Base-by-base conservation (phyloP, 441 rosid species). In the Manihot esculenta region DNA sequence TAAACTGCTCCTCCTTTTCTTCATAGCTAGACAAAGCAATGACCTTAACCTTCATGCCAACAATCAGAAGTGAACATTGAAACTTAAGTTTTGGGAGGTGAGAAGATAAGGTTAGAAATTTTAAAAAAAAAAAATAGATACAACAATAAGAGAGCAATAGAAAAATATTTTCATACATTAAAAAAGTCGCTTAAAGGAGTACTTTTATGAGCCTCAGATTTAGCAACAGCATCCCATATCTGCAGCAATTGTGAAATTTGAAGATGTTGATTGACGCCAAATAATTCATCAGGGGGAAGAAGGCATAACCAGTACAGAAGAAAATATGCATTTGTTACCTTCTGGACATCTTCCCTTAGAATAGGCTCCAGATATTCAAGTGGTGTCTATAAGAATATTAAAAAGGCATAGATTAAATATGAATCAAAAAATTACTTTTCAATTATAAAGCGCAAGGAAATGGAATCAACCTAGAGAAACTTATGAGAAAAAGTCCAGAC, bases 221-320 rank as follows among this genome's bases (percentile, higher is more conserved):
- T 92, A 63, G 85, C 82, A 83, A 92, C 88, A 57, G 72, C 59
- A 80, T 85, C 88, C 98, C 99, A 94, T 86, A 94, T 94, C 98
- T 92, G 87, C 86, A 84, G 38, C 30, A 72, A 73, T 70, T 47
- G 53, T n/a, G 38, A 61, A 50, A 51, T 59, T 62, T 64, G 64
- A 73, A 77, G 45, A 56, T 66, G 62, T 33, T 77, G 69, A 72
- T 67, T 26, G 21, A 72, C 70, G 64, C 14, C 49, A 33, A 79
- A 35, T 2, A 68, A 72, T 20, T 35, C 4, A 59, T 17, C 27
- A 38, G 53, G 33, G 27, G 54, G 35, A 70, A 76, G 44, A 6
- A 65, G 49, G 45, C 45, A 51, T 15, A 67, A 55, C 1, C 42
- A 61, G 41, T 33, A 27, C 38, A 72, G 58, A 72, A 71, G 72